Conservation (phyloP, 192 early-diverging fungal species). For the Coemansia reversa region DNA sequence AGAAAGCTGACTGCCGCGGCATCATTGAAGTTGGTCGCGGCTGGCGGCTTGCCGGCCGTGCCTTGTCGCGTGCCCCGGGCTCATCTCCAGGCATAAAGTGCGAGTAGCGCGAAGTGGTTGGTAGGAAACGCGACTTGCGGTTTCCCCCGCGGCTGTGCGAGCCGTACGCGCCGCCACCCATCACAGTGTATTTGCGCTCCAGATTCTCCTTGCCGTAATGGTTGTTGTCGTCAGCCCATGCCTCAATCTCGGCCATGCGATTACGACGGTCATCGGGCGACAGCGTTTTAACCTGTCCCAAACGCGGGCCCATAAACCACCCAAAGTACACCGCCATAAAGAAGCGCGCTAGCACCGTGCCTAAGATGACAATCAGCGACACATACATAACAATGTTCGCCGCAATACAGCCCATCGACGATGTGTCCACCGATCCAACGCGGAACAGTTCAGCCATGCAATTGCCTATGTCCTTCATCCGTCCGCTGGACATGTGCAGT, state of each 20-base stretch:
- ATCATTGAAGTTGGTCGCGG: conserved; percentile 22
- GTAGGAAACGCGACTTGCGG: conserved; percentile 55
- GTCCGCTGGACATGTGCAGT: conserved; percentile 56
- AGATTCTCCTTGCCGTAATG: conserved; percentile 51
- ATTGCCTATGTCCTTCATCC: conserved; percentile 56
- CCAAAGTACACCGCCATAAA: conserved; percentile 74
- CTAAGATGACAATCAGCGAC: conserved; percentile 69
- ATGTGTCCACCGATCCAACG: conserved; percentile 77
- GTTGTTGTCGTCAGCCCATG: conserved; percentile 72
- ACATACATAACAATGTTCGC: conserved; percentile 78
- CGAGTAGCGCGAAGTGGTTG: conserved; percentile 54
- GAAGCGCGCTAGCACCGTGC: conserved; percentile 69
- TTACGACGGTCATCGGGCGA: conserved; percentile 68
- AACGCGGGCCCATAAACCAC: conserved; percentile 73
- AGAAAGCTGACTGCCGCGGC: conserved; percentile 49
- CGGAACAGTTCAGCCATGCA: conserved; percentile 79
- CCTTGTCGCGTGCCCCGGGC: conserved; percentile 51
- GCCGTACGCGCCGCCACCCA: conserved; percentile 19
- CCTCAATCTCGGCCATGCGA: conserved; percentile 70
- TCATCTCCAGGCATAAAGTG: conserved; percentile 57
- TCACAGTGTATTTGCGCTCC: conserved; percentile 52
- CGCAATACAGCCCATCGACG: conserved; percentile 77
- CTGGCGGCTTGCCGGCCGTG: conserved; percentile 13
- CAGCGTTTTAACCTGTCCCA: conserved; percentile 72
- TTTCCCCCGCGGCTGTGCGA: conserved; percentile 20